Evolutionary conservation across 1,284 basidiomycete genomes (phyloP), one percentile per base, ranked within the genome.

Genomic region (Phlebopus sp.): DNA sequence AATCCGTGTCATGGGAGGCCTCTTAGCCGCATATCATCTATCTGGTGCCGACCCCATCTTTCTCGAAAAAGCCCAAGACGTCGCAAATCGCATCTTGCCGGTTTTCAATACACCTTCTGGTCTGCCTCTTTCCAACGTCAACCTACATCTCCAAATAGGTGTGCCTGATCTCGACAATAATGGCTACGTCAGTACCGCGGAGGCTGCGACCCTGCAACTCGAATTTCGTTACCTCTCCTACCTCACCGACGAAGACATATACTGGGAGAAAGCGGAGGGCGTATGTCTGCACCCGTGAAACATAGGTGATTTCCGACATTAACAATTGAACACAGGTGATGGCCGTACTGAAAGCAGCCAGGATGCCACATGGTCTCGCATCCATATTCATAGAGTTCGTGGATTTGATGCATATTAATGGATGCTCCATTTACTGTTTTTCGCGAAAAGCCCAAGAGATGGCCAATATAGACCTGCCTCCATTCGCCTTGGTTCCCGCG

Each of bases 171-270:
- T 52, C 1, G 82, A 86, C 59, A 86, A 86, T 57, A 69, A 75
- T 7, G 82, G 81, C 9, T 69, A 87, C 14, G 80, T 87, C 44
- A 90, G 87, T 59, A 85, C 92, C 1, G 92, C 95, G 0, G 93
- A 96, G 66, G 86, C 84, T 7, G 78, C 86, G 1, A 93, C 89
- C 1, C 69, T 93, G 21, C 92, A 95, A 66, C 78, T 97, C 19
- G 94, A 96, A 68, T 85, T 97, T 67, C 86, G 88, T 58, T 96
- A 97, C 62, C 76, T 98, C n/a, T 83, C 83, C 35, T 70, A 87
- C 53, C 66, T 96, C 42, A 93, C 89, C 0, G 86, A 81, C 4
- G 81, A 96, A 46, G 75, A 79, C 9, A 69, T 71, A 2, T 97
- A 91, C 63, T 97, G 93, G 93, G 72, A 79, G 42, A 84, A 84